Evolutionary conservation across 371 early-diverging fungal genomes (phyloP), one percentile per base, ranked within the genome.

Genomic region (Mucor circinelloides): DNA sequence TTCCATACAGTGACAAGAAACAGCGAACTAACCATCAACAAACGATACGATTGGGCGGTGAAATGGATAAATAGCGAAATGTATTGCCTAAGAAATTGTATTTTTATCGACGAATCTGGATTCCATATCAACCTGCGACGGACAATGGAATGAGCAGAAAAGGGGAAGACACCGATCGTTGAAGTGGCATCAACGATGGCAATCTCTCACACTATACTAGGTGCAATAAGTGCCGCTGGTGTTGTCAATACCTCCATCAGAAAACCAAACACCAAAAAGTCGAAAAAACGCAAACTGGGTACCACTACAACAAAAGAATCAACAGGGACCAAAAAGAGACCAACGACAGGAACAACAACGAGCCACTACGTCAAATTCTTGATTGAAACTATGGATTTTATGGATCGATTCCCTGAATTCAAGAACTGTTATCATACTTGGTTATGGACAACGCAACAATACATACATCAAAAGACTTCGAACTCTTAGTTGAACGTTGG

Each of bases 51-150:
- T 12, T 60, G 61, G 48, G 61, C 42, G 6, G 5, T 31, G 6
- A 15, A 48, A 17, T 40, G 42, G 42, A 15, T 42, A 31, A 17
- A 21, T 2, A 44, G 44, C 21, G 61, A 54, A 36, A 27, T 63
- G 25, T 34, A 63, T 63, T 50, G 19, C 27, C 31, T 38, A 2
- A 54, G 54, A 2, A 65, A 46, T 36, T 60, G 66, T 19, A 28
- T 60, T 13, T 66, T 66, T 54, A 48, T 66, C 7, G 52, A 66
- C 15, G 66, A 66, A 60, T 32, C 60, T 25, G 66, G 36, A 0
- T 66, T 60, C 42, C 17, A 66, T 15, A 15, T 36, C 23, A 66
- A 60, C 30, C 8, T 64, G 0, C 34, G 36, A 21, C 7, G 25
- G 8, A 6, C 6, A 0, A 25, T 23, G 19, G 25, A 8, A 1